Evolutionary conservation across 208 protist species (phyloP), one percentile per base, ranked within the genome.

Genomic region (Borovskyia barvae): DNA sequence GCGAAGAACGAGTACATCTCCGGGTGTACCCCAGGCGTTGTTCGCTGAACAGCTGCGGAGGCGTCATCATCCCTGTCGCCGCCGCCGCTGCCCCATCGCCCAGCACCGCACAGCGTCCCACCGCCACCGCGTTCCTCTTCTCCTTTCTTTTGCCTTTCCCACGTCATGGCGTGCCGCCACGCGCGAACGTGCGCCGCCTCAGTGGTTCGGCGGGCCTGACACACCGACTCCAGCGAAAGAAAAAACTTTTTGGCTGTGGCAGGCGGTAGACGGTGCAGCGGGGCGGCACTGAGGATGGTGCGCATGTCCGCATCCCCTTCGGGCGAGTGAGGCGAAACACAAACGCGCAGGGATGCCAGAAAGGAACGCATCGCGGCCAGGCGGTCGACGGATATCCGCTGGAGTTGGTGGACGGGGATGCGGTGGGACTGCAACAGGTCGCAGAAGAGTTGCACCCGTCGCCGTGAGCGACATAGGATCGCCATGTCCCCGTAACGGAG

Each of bases 381-480:
- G 40, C 72, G 66, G 54, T 85, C 82, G 2, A 64, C 39, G 11
- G 49, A 42, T 12, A 59, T 56, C 7, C 53, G 47, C 43, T 72
- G 59, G 28, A 88, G 71, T 46, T 85, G 71, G 28, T 50, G 36
- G 15, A 82, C 72, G 2, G 87, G 87, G 20, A 94, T 84, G 11
- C 64, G 30, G 7, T 82, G 48, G 2, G 58, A 28, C n/a, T 69
- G 46, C 19, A 94, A 62, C 4, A 77, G 28, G 11, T 74, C 46
- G 20, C 71, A 43, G 33, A 67, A 66, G 7, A 73, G 53, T 17
- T 65, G 47, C 52, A 88, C 87, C 3, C 69, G 64, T 0, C 66
- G 51, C 11, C 78, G 73, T 3, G 82, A 81, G n/a, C 87, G 87
- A 47, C 87, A 94, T 11, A 94, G 68, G 28, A 94, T 72, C n/a